Evolutionary conservation across 202 grass and related monocot genomes (phyloP).

Genomic region (Cymbopogon flexuosus): DNA sequence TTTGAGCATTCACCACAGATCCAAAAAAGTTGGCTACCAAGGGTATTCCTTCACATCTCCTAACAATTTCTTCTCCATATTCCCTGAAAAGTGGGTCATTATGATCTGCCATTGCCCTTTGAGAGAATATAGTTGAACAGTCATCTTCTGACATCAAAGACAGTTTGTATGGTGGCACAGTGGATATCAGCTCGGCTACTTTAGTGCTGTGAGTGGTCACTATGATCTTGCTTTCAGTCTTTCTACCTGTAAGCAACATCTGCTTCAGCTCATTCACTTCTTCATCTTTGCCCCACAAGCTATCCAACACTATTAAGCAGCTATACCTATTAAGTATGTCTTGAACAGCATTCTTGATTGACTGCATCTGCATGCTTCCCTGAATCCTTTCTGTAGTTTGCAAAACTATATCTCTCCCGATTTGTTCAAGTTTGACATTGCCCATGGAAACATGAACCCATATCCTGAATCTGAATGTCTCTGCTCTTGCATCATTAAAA

Average conservation of each 20-base stretch:
- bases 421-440: conserved; percentile 40
- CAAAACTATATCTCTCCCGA: conserved; percentile 36
- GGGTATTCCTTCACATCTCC: conserved; percentile 46
- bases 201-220: conserved; percentile 43
- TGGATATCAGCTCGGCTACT: conserved; percentile 36
- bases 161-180: conserved; percentile 12
- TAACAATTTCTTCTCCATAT: conserved; percentile 43
- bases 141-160: conserved; percentile 32
- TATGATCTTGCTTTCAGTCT: conserved; percentile 41
- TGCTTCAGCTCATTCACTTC: conserved; percentile 36
- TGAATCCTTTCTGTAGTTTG: conserved; percentile 35
- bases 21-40: conserved; percentile 47
- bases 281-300: conserved; percentile 47
- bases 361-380: conserved; percentile 39
- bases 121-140: conserved; percentile 41
- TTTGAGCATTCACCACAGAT: conserved; percentile 37
- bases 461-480: conserved; percentile 40
- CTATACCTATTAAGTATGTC: conserved; percentile 27
- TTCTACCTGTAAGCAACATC: conserved; percentile 37
- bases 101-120: conserved; percentile 30
- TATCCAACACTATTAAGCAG: conserved; percentile 48
- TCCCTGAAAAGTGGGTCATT: conserved; percentile 29
- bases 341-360: conserved; percentile 42
- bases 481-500: conserved; percentile 37
- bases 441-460: conserved; percentile 58